Conservation (phyloP, 192 early-diverging fungal species). For the Coemansia sp. region DNA sequence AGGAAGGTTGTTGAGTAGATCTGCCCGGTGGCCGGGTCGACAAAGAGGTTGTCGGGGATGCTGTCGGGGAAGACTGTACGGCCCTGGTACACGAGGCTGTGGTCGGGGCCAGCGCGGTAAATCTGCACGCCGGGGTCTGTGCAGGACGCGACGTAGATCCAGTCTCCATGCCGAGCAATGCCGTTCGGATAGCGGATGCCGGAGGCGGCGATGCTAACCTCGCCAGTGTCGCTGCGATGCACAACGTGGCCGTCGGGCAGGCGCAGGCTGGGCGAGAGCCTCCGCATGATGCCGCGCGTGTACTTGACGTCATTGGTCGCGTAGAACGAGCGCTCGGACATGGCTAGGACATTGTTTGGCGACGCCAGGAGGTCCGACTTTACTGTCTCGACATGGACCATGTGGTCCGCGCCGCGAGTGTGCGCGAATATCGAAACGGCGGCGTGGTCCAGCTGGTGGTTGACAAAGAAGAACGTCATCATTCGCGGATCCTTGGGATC, state of each 20-base stretch:
- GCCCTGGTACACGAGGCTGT: conserved; percentile 7
- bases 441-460: conserved; percentile 49
- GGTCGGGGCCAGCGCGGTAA: conserved; percentile 5
- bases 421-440: conserved; percentile 49
- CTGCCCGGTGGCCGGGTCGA: conserved; percentile 34
- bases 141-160: conserved; percentile 40
- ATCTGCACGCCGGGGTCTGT: conserved; percentile 31
- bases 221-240: conserved; percentile 23
- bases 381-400: conserved; percentile 53
- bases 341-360: conserved; percentile 54
- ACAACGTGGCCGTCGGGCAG: conserved; percentile 26
- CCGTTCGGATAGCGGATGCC: conserved; percentile 38
- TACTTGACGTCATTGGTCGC: conserved; percentile 54
- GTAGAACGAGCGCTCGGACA: conserved; percentile 55
- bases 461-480: conserved; percentile 53
- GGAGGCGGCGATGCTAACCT: conserved; percentile 20
- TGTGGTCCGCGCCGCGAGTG: conserved; percentile 26
- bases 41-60: conserved; percentile 33
- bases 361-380: conserved; percentile 47
- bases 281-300: conserved; percentile 12
- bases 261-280: conserved; percentile 12
- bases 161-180: conserved; percentile 26
- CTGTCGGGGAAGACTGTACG: conserved; percentile 19
- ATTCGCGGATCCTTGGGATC: conserved; percentile 31
- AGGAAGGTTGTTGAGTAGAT: conserved; percentile 33